These are phyloP conservation scores for Pyrenophora teres DNA, from an alignment of 2,329 filamentous ascomycete species.

Conservation along the genomic window DNA sequence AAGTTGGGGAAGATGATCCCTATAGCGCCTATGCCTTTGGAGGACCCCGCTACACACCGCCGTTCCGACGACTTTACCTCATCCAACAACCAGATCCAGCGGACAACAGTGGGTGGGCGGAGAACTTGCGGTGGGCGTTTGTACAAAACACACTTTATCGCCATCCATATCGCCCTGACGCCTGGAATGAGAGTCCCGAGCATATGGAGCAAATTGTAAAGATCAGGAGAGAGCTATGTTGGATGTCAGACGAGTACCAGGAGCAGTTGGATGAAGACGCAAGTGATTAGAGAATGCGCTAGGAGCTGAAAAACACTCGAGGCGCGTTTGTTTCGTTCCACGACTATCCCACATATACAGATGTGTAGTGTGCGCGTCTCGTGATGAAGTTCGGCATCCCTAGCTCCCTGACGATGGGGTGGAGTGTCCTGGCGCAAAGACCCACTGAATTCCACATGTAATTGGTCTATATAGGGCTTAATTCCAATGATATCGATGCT, in stretches of 20 bases:
- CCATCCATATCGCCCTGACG: slow-evolving; percentile 8
- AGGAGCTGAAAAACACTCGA: background rate
- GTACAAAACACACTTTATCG: slow-evolving; percentile 22
- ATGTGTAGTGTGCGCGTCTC: no score
- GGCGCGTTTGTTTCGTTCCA: background rate
- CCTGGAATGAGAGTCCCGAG: slow-evolving; percentile 32
- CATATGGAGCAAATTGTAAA: slow-evolving; percentile 30
- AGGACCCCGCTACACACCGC: slow-evolving; percentile 21
- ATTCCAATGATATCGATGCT: background rate
- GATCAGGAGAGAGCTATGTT: slow-evolving; percentile 19
- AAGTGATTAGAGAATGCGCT: background rate
- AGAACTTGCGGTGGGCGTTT: slow-evolving; percentile 30
- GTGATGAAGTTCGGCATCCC: no score
- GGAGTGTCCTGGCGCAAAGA: background rate
- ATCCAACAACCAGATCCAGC: slow-evolving; percentile 14
- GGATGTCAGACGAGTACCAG: slow-evolving; percentile 28
- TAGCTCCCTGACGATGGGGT: background rate
- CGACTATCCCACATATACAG: no score
- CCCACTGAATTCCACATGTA: background rate
- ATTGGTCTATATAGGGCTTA: background rate
- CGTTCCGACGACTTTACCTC: slow-evolving; percentile 24
- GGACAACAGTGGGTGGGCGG: slow-evolving; percentile 31
- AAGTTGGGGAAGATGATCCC: slow-evolving; percentile 10
- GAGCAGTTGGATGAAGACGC: slow-evolving; percentile 9
- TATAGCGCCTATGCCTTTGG: slow-evolving; percentile 24